phyloP scores from a whole-genome alignment of 1,284 basidiomycete species.

The Cryptococcus sp. region DNA sequence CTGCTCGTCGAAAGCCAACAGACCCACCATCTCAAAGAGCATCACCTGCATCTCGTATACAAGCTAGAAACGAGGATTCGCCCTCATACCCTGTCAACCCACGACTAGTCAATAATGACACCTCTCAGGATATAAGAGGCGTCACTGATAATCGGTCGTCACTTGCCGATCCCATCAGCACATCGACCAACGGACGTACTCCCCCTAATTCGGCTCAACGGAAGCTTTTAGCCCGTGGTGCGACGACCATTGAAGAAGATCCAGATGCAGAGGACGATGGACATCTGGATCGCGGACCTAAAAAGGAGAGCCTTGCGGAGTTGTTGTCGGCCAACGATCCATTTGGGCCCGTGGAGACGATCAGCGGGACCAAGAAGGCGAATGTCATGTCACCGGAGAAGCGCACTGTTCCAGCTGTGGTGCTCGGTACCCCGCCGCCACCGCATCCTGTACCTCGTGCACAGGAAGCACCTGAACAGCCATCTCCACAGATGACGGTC shows the following conservation, averaged over 20 bases:
- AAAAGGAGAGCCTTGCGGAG: slow-evolving; percentile 36
- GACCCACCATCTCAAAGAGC: neutral
- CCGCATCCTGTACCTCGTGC: slow-evolving; percentile 4
- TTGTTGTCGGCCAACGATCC: slow-evolving; percentile 1
- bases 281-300: slow-evolving; percentile 5
- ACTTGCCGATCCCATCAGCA: no score
- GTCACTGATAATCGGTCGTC: no score
- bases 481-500: neutral
- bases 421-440: slow-evolving; percentile 36
- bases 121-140: no score
- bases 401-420: slow-evolving; percentile 41
- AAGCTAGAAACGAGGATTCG: no score
- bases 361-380: neutral
- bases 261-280: slow-evolving; percentile 33
- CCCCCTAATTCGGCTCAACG: slow-evolving; percentile 11
- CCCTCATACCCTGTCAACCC: no score
- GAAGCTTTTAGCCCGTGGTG: slow-evolving; percentile 29
- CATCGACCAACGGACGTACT: neutral
- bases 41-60: no score
- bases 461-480: neutral
- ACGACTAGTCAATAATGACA: no score
- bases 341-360: neutral
- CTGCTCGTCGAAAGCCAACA: neutral
- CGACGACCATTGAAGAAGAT: slow-evolving; percentile 39
- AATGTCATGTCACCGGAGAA: neutral